A percentile compares a stretch with the other conserved stretches of the same genome.
Evolutionary conservation across 257 asterid genomes (phyloP).

Genomic region (Plantago ovata): DNA sequence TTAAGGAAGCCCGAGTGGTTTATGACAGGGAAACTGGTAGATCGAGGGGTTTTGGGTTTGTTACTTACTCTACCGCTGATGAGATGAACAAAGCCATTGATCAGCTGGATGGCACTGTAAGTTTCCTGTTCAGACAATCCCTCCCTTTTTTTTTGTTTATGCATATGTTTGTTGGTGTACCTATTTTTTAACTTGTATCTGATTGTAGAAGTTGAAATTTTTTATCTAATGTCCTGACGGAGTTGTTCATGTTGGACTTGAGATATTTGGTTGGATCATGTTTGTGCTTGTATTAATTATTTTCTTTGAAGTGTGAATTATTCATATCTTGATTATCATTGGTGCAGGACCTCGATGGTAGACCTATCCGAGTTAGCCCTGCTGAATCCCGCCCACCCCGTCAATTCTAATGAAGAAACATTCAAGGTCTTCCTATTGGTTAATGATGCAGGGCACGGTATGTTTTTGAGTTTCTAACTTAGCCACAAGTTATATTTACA

Average conservation of each 20-base stretch:
- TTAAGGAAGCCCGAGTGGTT: constrained; percentile 76
- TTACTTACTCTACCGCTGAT: constrained; percentile 58
- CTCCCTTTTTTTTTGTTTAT: background rate
- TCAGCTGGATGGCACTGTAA: constrained; percentile 53
- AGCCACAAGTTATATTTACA: background rate
- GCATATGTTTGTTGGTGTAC: background rate
- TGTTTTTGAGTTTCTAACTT: constrained; percentile 3
- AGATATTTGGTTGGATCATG: too few relatives aligned
- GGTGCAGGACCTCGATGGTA: constrained; percentile 68
- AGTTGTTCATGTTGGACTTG: too few relatives aligned
- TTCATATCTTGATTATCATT: constrained; percentile 12
- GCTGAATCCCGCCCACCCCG: constrained; percentile 68
- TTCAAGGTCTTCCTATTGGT: constrained; percentile 18
- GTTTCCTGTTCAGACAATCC: constrained; percentile 22
- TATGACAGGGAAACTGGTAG: constrained; percentile 80
- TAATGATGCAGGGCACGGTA: constrained; percentile 21
- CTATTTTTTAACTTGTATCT: background rate
- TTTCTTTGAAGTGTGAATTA: too few relatives aligned
- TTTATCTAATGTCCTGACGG: too few relatives aligned
- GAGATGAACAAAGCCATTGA: constrained; percentile 72
- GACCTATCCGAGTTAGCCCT: constrained; percentile 66
- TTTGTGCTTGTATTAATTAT: too few relatives aligned
- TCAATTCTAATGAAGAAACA: constrained; percentile 30
- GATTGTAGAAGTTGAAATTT: background rate
- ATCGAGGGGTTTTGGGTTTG: constrained; percentile 92